phyloP scores from a whole-genome alignment of 352 stramenopile genomes.

The Plasmopara muralis region DNA sequence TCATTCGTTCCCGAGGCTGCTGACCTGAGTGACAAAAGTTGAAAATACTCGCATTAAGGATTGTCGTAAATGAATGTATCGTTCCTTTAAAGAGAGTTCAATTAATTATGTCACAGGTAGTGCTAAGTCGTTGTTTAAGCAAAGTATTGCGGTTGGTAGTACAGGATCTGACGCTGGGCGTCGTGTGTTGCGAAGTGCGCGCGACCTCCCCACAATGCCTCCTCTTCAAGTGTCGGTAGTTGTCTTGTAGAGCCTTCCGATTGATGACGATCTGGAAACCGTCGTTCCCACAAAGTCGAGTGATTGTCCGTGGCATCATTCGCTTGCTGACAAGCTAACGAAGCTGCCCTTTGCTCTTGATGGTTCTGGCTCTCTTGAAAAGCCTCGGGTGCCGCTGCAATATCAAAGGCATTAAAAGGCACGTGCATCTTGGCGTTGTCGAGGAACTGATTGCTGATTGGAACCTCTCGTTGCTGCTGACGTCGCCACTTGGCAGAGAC shows the following conservation, averaged over 20 bases:
- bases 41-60: not conserved
- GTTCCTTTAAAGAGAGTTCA: slow-evolving; percentile 2
- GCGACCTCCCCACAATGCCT: slow-evolving; percentile 34
- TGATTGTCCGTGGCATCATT: slow-evolving; percentile 1
- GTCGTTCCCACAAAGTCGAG: slow-evolving; percentile 34
- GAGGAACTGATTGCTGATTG: slow-evolving; percentile 20
- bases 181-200: slow-evolving; percentile 21
- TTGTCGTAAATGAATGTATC: slow-evolving; percentile 16
- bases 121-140: slow-evolving; percentile 22
- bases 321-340: slow-evolving; percentile 8
- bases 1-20: not conserved
- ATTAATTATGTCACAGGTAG: slow-evolving; percentile 23
- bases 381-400: slow-evolving; percentile 31
- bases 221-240: slow-evolving; percentile 32
- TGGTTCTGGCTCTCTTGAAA: slow-evolving; percentile 20
- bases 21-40: not conserved
- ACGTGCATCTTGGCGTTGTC: slow-evolving; percentile 16
- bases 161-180: slow-evolving; percentile 20
- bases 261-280: slow-evolving; percentile 12
- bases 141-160: slow-evolving; percentile 30
- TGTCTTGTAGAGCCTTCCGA: slow-evolving; percentile 4
- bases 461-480: slow-evolving; percentile 18
- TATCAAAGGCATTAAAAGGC: slow-evolving; percentile 47
- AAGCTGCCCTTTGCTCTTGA: slow-evolving; percentile 4
- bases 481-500: slow-evolving; percentile 26